Evolutionary conservation across 169 alveolate species (phyloP), one percentile per base, ranked within the genome.

Genomic region (Eimeria necatrix): DNA sequence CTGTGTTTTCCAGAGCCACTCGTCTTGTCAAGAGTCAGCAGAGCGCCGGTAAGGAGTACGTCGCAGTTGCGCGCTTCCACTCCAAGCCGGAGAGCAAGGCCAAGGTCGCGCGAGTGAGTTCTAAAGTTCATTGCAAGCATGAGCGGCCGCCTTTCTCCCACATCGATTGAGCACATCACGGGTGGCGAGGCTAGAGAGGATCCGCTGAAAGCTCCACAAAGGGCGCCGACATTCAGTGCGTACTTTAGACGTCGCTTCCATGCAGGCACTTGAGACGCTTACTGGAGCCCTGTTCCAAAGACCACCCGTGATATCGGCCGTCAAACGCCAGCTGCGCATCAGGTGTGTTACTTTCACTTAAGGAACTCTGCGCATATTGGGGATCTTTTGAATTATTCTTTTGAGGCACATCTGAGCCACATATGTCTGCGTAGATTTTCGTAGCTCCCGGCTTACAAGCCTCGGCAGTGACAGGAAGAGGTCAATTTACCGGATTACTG

Each of bases 1-100:
- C 0, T 46, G 10, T 0, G 10, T 4, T 48, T 4, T 80, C 48
- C 89, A 97, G 99, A 76, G 99, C 99, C 49, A 99, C 99, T 24
- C 97, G 99, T 83, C 98, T 99, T 49, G 99, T 99, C 26, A 99
- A 99, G 97, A 99, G 99, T 3, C 99, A 99, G 96, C 99, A 99
- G 96, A 98, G 99, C 74, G 99, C 99, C 41, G 99, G 99, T 81
- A 99, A 99, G 97, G 99, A 99, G 96, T 99, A 99, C 98, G 99
- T 99, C 51, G 98, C 99, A 74, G 98, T 99, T 89, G 99, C 99
- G 51, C 98, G 99, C 96, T 98, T 99, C 97, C 99, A 99, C 97
- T 97, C 98, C 71, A 97, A 98, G 60, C 99, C 98, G 53, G 99
- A 98, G 76, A 96, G 98, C 97, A 96, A 81, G 32, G 94, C 96